These are phyloP conservation scores for Globisporangium sylvaticum DNA, from an alignment of 352 stramenopile species.

Conservation along the genomic window DNA sequence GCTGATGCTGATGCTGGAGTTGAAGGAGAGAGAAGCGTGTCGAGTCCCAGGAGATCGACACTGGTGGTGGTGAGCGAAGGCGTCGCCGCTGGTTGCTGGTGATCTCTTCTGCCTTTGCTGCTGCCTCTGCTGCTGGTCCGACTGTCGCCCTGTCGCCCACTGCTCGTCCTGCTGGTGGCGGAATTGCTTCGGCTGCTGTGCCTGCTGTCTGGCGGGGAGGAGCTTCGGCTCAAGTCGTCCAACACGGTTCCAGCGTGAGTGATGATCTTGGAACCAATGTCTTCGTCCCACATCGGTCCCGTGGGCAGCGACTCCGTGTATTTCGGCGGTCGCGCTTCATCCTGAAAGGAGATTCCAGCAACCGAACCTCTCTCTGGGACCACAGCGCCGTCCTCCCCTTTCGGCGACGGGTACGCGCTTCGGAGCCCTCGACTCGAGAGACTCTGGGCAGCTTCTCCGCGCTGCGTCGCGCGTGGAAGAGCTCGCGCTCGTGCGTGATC, in stretches of 20 bases:
- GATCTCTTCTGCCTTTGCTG: background rate
- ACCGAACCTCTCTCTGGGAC: background rate
- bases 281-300: constrained; percentile 17
- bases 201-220: background rate
- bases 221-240: constrained; percentile 12
- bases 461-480: constrained; percentile 40
- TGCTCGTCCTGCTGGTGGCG: background rate
- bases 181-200: constrained; percentile 5
- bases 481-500: constrained; percentile 42
- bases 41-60: constrained; percentile 29
- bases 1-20: background rate
- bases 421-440: constrained; percentile 49
- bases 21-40: constrained; percentile 11
- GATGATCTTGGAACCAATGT: constrained; percentile 40
- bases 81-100: background rate
- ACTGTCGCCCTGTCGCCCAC: background rate
- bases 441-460: constrained; percentile 48
- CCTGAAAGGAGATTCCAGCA: constrained; percentile 13
- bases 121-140: background rate
- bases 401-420: constrained; percentile 20
- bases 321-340: constrained; percentile 19
- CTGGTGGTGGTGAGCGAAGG: constrained; percentile 9
- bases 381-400: constrained; percentile 5
- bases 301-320: constrained; percentile 37
- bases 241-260: constrained; percentile 35